These are phyloP conservation scores for Trichoderma virens DNA, from an alignment of 495 filamentous ascomycete genomes.

Conservation along the genomic window DNA sequence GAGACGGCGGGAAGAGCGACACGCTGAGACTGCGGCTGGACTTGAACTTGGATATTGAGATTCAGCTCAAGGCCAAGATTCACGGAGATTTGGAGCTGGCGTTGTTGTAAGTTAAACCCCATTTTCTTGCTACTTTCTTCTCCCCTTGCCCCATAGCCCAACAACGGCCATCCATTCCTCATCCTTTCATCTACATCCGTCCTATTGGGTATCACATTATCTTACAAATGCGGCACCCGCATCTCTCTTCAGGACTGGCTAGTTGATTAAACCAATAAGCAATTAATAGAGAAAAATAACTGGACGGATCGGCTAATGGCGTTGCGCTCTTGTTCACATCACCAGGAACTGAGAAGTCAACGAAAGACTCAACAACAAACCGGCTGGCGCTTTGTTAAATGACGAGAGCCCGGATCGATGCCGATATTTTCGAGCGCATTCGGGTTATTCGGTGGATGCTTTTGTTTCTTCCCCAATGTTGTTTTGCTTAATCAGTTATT, in stretches of 20 bases:
- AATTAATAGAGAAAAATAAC: not conserved
- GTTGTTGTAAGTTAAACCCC: constrained; percentile 57
- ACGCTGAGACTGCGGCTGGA: constrained; percentile 71
- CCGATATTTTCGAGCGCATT: not conserved
- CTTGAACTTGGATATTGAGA: constrained; percentile 81
- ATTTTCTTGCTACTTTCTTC: constrained; percentile 10
- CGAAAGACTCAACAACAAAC: not conserved
- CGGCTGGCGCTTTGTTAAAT: not conserved
- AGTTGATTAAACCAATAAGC: not conserved
- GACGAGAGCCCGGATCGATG: not conserved
- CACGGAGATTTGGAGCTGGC: constrained; percentile 82
- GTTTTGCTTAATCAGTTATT: not conserved
- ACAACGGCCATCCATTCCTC: not conserved
- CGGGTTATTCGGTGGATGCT: not conserved
- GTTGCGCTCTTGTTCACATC: not conserved
- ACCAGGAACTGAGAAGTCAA: constrained; percentile 4
- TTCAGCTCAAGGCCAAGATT: constrained; percentile 88
- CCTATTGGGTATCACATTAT: constrained; percentile 2
- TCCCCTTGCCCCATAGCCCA: constrained; percentile 1
- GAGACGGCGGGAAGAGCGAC: constrained; percentile 47
- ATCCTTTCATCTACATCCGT: not conserved
- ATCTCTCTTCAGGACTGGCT: constrained; percentile 11
- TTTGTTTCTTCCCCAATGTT: not conserved
- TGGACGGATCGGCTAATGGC: not conserved
- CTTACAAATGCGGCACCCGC: constrained; percentile 6